Base-by-base conservation (phyloP, 2,329 filamentous ascomycete genomes). In the Diaporthe citri region DNA sequence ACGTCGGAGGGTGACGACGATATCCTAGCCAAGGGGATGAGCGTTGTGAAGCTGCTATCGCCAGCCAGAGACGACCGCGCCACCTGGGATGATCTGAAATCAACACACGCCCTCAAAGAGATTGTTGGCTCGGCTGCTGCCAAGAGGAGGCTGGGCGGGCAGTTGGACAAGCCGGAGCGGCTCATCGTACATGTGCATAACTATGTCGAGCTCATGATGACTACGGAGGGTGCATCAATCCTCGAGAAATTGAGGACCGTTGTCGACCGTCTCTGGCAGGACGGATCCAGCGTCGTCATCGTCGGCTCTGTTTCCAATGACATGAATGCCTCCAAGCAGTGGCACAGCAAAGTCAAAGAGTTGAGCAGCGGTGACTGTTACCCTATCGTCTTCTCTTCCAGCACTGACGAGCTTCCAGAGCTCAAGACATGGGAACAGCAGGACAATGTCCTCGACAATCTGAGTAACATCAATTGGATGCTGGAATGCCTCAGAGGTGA, bases 171-270 rank as follows among this genome's bases (percentile, higher is more conserved):
- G 39, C 76, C 72, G 71, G 72, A 74, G 25, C 74, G 74, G 41
- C 88, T 95, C 10, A 92, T 98, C 74, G 87, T 97, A 52, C 95
- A 95, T 79, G 85, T 98, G 17, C 91, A 94, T 81, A 95, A 98
- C 81, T 94, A 95, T 80, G 91, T 94, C 71, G 94, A 97, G 77
- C 87, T 99, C 12, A 91, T 89, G 79, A 89, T 90, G 80, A 92
- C 93, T 0, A 82, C 89, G 8, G 91, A 95, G 74, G 95, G 95
- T 15, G 87, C 90, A 2, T 88, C 90, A 31, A 89, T 98, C 43
- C 85, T 98, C 10, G 86, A 88, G 55, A 91, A 93, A 75, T 85
- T 99, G 17, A 91, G 94, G 71, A 89, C 90, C 64, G 87, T 93
- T 9, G 90, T 97, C 36, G 93, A 96, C 79, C 89, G 90, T 75